Evolutionary conservation across 148 eudicot species (phyloP).

Genomic region (Suaeda aralocaspica): DNA sequence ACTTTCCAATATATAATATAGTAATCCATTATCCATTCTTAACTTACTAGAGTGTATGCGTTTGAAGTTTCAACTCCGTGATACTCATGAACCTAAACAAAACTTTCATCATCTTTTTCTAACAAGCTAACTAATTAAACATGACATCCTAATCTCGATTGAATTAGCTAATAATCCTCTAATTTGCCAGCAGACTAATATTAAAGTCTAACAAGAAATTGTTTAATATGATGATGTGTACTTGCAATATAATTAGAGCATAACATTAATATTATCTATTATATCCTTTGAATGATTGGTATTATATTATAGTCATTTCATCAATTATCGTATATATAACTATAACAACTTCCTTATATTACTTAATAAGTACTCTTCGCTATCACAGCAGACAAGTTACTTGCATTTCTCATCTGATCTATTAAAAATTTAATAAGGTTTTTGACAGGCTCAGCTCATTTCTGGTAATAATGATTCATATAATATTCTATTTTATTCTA

Average conservation of each 20-base stretch:
- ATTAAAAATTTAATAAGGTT: neutral
- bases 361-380: conserved; percentile 7
- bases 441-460: neutral
- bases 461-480: neutral
- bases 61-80: too few relatives aligned
- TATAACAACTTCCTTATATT: neutral
- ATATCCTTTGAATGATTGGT: too few relatives aligned
- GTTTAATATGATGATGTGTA: neutral
- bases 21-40: too few relatives aligned
- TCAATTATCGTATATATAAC: neutral
- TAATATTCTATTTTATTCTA: too few relatives aligned
- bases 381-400: neutral
- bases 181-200: neutral
- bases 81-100: too few relatives aligned
- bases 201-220: neutral
- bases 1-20: too few relatives aligned
- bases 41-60: too few relatives aligned
- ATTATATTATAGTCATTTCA: neutral
- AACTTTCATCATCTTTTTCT: too few relatives aligned
- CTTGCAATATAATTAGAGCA: neutral
- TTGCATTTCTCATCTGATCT: neutral
- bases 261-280: too few relatives aligned
- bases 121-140: too few relatives aligned
- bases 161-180: too few relatives aligned
- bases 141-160: too few relatives aligned